These are phyloP conservation scores for Cubamyces lactineus DNA, from an alignment of 768 basidiomycete genomes.

Conservation along the genomic window DNA sequence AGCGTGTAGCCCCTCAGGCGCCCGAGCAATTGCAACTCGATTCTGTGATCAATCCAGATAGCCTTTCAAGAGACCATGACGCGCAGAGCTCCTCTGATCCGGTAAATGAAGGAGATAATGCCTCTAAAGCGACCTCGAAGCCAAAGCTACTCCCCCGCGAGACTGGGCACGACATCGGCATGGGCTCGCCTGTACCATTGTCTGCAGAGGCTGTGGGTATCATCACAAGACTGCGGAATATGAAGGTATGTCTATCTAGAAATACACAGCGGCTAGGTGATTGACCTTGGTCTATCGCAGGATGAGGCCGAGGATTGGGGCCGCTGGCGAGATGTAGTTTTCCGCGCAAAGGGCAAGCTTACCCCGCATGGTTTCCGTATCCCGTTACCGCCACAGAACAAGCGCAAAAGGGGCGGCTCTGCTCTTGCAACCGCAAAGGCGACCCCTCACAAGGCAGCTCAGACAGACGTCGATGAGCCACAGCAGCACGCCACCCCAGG, in stretches of 20 bases:
- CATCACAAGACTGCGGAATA: conserved; percentile 79
- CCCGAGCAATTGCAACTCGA: conserved; percentile 42
- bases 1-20: conserved; percentile 65
- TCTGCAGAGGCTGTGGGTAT: conserved; percentile 75
- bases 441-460: neutral
- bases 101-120: neutral
- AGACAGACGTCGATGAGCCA: neutral
- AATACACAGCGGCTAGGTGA: neutral
- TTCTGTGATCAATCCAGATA: conserved; percentile 31
- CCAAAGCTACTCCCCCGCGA: conserved; percentile 73
- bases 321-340: conserved; percentile 84
- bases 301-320: conserved; percentile 90
- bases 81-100: neutral
- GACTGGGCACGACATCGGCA: conserved; percentile 85
- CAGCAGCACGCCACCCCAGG: neutral
- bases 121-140: conserved; percentile 3
- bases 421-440: conserved; percentile 4
- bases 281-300: conserved; percentile 40
- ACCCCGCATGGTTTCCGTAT: conserved; percentile 44
- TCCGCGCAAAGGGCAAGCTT: conserved; percentile 70
- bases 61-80: conserved; percentile 7
- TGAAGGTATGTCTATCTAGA: conserved; percentile 59
- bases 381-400: conserved; percentile 63
- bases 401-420: conserved; percentile 61
- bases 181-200: conserved; percentile 83